phyloP scores from a whole-genome alignment of 2,329 filamentous ascomycete species.

The Chlorencoelia australis region DNA sequence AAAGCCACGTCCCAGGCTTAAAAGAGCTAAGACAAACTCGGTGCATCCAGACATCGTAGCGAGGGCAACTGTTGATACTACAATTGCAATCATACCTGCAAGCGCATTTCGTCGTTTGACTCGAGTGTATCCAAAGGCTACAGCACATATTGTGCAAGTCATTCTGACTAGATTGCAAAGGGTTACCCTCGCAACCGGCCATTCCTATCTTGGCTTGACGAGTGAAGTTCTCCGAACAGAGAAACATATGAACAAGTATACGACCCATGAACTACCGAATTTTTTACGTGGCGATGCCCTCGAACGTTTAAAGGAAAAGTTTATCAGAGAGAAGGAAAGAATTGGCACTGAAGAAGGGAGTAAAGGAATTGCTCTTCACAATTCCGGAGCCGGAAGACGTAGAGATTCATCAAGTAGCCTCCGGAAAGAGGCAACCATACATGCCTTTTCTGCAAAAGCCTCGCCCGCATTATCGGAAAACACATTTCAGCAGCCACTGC shows the following conservation, averaged over 20 bases:
- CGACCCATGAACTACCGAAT: conserved; percentile 83
- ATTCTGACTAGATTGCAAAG: conserved; percentile 90
- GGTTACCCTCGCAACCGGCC: conserved; percentile 88
- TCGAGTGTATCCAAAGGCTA: conserved; percentile 89
- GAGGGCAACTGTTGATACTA: conserved; percentile 91
- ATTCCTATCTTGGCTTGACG: conserved; percentile 86
- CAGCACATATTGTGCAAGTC: conserved; percentile 94
- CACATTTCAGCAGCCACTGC: conserved; percentile 24
- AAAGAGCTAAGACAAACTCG: conserved; percentile 52
- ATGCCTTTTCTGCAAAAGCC: conserved; percentile 36
- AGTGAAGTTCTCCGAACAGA: conserved; percentile 89
- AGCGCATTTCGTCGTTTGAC: conserved; percentile 91
- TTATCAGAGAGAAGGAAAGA: conserved; percentile 72
- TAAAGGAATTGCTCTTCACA: conserved; percentile 94
- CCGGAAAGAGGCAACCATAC: conserved; percentile 68
- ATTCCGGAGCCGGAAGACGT: conserved; percentile 54
- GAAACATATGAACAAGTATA: conserved; percentile 87
- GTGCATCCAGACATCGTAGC: conserved; percentile 95
- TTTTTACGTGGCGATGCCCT: conserved; percentile 76
- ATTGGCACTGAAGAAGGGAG: conserved; percentile 69
- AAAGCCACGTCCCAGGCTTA: conserved; percentile 27
- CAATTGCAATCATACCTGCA: conserved; percentile 94
- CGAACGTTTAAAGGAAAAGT: conserved; percentile 84
- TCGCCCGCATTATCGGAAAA: conserved; percentile 13
- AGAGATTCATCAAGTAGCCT: conserved; percentile 65